Evolutionary conservation across 768 basidiomycete genomes (phyloP), one percentile per base, ranked within the genome.

Genomic region (Serendipita sp.): DNA sequence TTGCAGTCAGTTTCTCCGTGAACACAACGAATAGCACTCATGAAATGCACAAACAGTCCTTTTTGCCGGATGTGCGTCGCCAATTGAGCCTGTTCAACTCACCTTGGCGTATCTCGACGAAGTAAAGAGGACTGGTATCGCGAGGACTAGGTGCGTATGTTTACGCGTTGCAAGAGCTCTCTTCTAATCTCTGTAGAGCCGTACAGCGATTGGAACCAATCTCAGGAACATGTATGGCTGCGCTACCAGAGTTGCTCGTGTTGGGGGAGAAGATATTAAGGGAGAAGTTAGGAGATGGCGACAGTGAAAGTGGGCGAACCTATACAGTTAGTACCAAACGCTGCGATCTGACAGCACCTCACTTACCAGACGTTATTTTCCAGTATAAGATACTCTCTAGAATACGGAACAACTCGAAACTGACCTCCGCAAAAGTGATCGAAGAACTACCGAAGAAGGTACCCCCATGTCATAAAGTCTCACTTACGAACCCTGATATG

Each of bases 151-250:
- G 56, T 60, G 34, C 35, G 32, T 24, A 60, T 18, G 16, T n/a
- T 60, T 30, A 8, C 4, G 35, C 11, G 5, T 34, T 37, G 16
- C 16, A 8, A 8, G 28, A 37, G 32, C 37, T 60, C 35, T 24
- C 10, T 4, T 60, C 34, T 37, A 34, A 28, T 32, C 8, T 28
- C 28, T 38, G 32, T 30, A 60, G 56, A 10, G 16, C 56, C 35
- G 56, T 60, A n/a, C 56, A 60, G 28, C 56, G 56, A 10, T 35
- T 60, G 16, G 56, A 60, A 30, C 56, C 56, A 28, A 60, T 60
- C 10, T 32, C 8, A 8, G 56, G n/a, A 4, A 60, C 56, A 10
- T 60, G 56, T 60, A 18, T 60, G 10, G 56, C 56, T 4, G 56
- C 56, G 10, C n/a, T 60, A n/a, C 56, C 56, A 24, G 56, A 60